Percentiles rank a stretch among this genome's conserved stretches.
Conservation (phyloP, 2,329 filamentous ascomycete genomes). For the Pestalotiopsis sp. region DNA sequence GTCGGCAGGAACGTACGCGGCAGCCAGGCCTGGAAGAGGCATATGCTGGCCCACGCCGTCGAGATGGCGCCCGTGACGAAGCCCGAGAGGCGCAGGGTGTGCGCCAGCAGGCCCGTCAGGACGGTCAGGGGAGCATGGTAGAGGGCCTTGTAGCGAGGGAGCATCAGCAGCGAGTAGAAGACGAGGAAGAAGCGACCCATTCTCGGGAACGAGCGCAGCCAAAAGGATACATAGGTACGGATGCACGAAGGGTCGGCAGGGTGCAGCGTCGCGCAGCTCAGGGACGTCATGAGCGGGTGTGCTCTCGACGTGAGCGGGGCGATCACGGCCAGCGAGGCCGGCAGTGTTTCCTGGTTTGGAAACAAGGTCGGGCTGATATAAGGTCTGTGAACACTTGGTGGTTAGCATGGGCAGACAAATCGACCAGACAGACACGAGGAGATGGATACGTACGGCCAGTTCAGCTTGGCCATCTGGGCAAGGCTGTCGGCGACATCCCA, state of each 20-base stretch:
- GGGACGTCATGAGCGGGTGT: slow-evolving; percentile 81
- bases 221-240: slow-evolving; percentile 85
- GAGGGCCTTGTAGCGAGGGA: slow-evolving; percentile 69
- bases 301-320: slow-evolving; percentile 80
- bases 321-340: slow-evolving; percentile 67
- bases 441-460: slow-evolving; percentile 72
- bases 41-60: slow-evolving; percentile 86
- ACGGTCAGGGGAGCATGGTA: slow-evolving; percentile 70
- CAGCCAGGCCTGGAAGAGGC: slow-evolving; percentile 81
- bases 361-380: slow-evolving; percentile 88
- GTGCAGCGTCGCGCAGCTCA: slow-evolving; percentile 90
- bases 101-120: slow-evolving; percentile 66
- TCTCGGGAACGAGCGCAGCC: slow-evolving; percentile 79
- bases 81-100: slow-evolving; percentile 73
- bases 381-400: slow-evolving; percentile 46
- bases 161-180: slow-evolving; percentile 71
- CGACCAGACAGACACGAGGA: slow-evolving; percentile 1
- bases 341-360: slow-evolving; percentile 69
- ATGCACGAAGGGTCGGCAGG: slow-evolving; percentile 86
- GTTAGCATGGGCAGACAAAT: slow-evolving; percentile 6
- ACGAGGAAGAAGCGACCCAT: slow-evolving; percentile 78
- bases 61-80: slow-evolving; percentile 85
- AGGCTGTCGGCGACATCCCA: slow-evolving; percentile 81
- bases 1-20: slow-evolving; percentile 76
- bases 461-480: slow-evolving; percentile 76